Evolutionary conservation across 2,329 filamentous ascomycete species (phyloP).

Genomic region (Sclerotinia trifoliorum): DNA sequence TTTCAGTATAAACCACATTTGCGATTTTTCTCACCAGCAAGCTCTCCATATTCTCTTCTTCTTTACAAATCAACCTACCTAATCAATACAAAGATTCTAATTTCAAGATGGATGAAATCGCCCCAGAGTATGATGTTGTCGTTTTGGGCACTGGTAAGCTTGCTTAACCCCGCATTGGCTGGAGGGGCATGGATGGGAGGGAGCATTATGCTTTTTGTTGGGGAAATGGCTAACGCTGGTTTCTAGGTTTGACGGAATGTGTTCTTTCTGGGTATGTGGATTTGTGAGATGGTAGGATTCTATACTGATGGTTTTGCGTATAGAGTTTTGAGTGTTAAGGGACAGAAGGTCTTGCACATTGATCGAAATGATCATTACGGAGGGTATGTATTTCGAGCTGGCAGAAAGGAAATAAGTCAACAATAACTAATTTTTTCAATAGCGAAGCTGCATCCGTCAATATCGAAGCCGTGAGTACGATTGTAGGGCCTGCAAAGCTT

Average conservation of each 20-base stretch:
- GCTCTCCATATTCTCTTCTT: constrained; percentile 18
- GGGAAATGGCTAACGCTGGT: constrained; percentile 27
- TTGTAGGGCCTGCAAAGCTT: constrained; percentile 25
- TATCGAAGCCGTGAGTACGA: constrained; percentile 74
- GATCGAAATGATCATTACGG: constrained; percentile 98
- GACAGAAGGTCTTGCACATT: constrained; percentile 98
- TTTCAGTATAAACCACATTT: constrained; percentile 23
- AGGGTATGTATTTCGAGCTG: constrained; percentile 57
- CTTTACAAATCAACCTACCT: constrained; percentile 11
- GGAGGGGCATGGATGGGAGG: constrained; percentile 34
- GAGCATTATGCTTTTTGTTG: constrained; percentile 4
- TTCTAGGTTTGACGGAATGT: constrained; percentile 89
- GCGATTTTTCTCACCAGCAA: constrained; percentile 22
- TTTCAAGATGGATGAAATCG: constrained; percentile 86
- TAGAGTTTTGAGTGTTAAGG: constrained; percentile 95
- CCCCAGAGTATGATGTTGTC: constrained; percentile 97
- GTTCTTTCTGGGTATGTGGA: constrained; percentile 85
- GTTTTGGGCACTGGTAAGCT: constrained; percentile 91
- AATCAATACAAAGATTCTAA: constrained; percentile 37
- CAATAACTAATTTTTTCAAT: constrained; percentile 30
- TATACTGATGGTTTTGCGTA: background rate
- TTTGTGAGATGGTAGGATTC: background rate
- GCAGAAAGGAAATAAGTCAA: constrained; percentile 31
- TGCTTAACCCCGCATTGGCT: constrained; percentile 41
- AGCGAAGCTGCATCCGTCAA: constrained; percentile 96